These are phyloP conservation scores for Lindgomyces ingoldianus DNA, from an alignment of 495 filamentous ascomycete genomes.

Conservation along the genomic window DNA sequence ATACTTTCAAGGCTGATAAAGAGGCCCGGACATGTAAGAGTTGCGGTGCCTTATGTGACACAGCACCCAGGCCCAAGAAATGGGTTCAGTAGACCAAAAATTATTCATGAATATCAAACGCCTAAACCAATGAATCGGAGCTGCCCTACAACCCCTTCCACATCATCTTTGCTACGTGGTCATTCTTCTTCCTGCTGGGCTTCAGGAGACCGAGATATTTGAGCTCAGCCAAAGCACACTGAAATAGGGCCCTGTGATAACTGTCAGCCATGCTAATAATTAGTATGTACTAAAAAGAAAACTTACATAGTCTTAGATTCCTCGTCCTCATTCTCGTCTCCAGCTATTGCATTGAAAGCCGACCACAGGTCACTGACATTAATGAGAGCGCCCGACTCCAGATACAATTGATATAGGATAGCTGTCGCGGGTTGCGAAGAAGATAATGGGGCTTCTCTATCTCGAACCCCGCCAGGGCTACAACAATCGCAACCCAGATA, in stretches of 20 bases:
- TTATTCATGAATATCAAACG: neutral
- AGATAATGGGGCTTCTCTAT: constrained; percentile 45
- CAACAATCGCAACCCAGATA: constrained; percentile 80
- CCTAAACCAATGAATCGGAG: neutral
- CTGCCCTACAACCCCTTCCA: constrained; percentile 65
- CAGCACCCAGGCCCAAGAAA: constrained; percentile 37
- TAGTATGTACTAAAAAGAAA: constrained; percentile 6
- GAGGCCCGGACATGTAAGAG: constrained; percentile 72
- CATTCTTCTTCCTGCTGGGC: constrained; percentile 83
- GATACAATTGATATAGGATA: constrained; percentile 86
- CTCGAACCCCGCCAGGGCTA: constrained; percentile 45
- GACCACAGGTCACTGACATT: constrained; percentile 90
- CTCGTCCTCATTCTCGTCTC: constrained; percentile 59
- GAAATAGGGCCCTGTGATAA: constrained; percentile 64
- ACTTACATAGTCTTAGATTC: constrained; percentile 42
- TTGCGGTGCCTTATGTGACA: constrained; percentile 73
- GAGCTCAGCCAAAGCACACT: constrained; percentile 78
- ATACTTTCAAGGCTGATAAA: constrained; percentile 72
- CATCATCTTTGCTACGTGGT: constrained; percentile 80
- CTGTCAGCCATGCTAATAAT: constrained; percentile 23
- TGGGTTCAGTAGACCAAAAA: neutral
- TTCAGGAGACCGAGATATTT: constrained; percentile 84
- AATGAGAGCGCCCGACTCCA: constrained; percentile 83
- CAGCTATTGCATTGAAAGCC: constrained; percentile 76
- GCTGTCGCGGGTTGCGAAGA: constrained; percentile 73